Conservation (phyloP, 208 protist genomes). For the Lotmaria passim region DNA sequence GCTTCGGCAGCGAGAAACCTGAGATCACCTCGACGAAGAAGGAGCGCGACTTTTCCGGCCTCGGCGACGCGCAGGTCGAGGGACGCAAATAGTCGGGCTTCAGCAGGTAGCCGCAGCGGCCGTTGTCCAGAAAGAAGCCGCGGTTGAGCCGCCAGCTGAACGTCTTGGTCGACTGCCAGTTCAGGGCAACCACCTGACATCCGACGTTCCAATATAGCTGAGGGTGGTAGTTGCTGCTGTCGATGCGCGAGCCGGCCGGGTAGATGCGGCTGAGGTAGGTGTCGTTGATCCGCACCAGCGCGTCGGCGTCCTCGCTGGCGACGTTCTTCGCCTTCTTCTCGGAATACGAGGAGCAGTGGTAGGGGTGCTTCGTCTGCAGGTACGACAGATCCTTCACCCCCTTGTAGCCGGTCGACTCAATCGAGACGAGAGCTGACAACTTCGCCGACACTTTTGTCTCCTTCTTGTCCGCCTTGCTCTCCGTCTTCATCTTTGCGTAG, state of each 20-base stretch:
- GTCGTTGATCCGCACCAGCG: slow-evolving; percentile 63
- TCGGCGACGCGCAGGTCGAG: background rate
- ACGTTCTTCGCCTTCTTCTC: slow-evolving; percentile 70
- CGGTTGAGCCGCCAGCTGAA: slow-evolving; percentile 81
- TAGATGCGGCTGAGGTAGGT: slow-evolving; percentile 91
- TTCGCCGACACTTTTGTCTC: slow-evolving; percentile 36
- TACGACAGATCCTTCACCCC: slow-evolving; percentile 57
- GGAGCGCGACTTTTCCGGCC: slow-evolving; percentile 28
- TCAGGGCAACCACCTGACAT: slow-evolving; percentile 92
- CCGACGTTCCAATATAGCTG: slow-evolving; percentile 76
- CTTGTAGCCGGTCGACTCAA: slow-evolving; percentile 74
- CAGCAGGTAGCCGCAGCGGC: slow-evolving; percentile 93
- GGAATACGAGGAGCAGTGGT: slow-evolving; percentile 64
- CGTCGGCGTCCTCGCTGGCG: slow-evolving; percentile 33
- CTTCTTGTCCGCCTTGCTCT: slow-evolving; percentile 28
- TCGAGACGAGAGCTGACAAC: slow-evolving; percentile 61
- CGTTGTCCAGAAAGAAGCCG: slow-evolving; percentile 92
- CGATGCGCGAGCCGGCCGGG: slow-evolving; percentile 89
- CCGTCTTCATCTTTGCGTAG: slow-evolving; percentile 29
- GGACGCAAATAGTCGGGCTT: slow-evolving; percentile 84
- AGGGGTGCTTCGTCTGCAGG: slow-evolving; percentile 58
- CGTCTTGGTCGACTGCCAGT: slow-evolving; percentile 84
- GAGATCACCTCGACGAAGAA: slow-evolving; percentile 72
- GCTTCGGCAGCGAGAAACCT: slow-evolving; percentile 71
- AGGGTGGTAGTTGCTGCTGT: slow-evolving; percentile 94